A percentile compares a stretch with the other conserved stretches of the same genome.
These are phyloP conservation scores for Suillus luteus DNA, from an alignment of 768 basidiomycete genomes.

Conservation along the genomic window DNA sequence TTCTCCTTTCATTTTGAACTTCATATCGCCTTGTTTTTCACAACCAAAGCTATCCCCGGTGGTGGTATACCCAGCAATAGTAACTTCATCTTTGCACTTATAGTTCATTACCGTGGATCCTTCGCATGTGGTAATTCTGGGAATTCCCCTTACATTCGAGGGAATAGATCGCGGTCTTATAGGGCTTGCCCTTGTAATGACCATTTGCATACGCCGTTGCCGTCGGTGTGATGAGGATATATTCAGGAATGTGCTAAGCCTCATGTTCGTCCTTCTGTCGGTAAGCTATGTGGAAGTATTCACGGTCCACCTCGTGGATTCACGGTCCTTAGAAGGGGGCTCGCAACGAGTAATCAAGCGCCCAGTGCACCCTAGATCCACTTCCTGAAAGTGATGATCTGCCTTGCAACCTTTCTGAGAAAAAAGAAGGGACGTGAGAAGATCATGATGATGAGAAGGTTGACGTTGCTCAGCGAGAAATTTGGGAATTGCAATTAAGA, in stretches of 20 bases:
- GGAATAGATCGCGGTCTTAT: slow-evolving; percentile 22
- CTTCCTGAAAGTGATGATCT: not conserved
- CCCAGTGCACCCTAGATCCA: not conserved
- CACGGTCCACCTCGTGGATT: not conserved
- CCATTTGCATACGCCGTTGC: not conserved
- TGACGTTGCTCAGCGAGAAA: not conserved
- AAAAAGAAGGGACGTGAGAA: not conserved
- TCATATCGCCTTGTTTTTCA: slow-evolving; percentile 5
- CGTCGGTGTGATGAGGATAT: not conserved
- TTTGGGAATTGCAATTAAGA: too few species aligned
- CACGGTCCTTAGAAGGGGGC: not conserved
- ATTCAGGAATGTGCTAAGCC: not conserved
- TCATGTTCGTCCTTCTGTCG: not conserved
- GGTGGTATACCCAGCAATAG: slow-evolving; percentile 30
- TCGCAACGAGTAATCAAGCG: not conserved
- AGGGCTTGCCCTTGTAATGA: slow-evolving; percentile 14
- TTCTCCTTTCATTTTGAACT: slow-evolving; percentile 1
- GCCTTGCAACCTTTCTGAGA: not conserved
- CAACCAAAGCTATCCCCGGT: slow-evolving; percentile 10
- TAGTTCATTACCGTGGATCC: slow-evolving; percentile 13
- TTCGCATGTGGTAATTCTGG: slow-evolving; percentile 30
- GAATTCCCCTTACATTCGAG: slow-evolving; percentile 28
- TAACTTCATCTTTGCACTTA: slow-evolving; percentile 11
- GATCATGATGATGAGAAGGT: too few species aligned
- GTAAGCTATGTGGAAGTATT: not conserved